Base-by-base conservation (phyloP, 2,329 filamentous ascomycete species). In the Aulographum hederae region DNA sequence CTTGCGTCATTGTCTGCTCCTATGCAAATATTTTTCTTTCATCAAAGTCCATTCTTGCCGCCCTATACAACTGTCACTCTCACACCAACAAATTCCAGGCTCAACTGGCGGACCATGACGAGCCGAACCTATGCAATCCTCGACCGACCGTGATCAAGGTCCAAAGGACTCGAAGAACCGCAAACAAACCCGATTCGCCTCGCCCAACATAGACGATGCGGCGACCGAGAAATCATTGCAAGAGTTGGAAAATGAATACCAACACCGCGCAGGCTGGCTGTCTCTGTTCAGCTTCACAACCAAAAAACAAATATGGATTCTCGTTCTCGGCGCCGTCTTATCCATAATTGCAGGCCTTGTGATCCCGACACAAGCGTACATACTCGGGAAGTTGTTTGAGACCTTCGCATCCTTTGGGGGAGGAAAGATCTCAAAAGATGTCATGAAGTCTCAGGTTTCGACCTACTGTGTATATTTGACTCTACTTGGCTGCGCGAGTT, bases 371-470 rank as follows among this genome's bases (percentile, higher is more conserved):
- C 63, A 79, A 17, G 69, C 81, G 3, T 58, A 84, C 18, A 50
- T 91, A 2, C 67, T 85, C 1, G 85, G 85, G 10, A 65, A 66
- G 31, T 61, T 91, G 5, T 92, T 92, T 45, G 65, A 78, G 18
- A 54, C 69, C 4, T 74, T 92, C 36, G 65, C 78, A 1, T 53
- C 61, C 5, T 81, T 73, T 43, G 78, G 73, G 1, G 56, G 61
- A 12, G 71, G 69, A 2, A 46, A 50, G 1, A 54, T 69, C 3
- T 52, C 54, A 1, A 56, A 58, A 0, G 39, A 54, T 1, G 58
- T 63, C 1, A 61, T 84, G 2, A 55, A 77, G 14, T 43, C 52
- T 1, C 8, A 23, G 3, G 61, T 81, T 1, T 63, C 66, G 0
- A 60, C 50, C 26, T 75, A 72, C 56, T 74, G 72, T 29, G 41